phyloP scores from a whole-genome alignment of 2,329 filamentous ascomycete species.

The Colletotrichum siamense region DNA sequence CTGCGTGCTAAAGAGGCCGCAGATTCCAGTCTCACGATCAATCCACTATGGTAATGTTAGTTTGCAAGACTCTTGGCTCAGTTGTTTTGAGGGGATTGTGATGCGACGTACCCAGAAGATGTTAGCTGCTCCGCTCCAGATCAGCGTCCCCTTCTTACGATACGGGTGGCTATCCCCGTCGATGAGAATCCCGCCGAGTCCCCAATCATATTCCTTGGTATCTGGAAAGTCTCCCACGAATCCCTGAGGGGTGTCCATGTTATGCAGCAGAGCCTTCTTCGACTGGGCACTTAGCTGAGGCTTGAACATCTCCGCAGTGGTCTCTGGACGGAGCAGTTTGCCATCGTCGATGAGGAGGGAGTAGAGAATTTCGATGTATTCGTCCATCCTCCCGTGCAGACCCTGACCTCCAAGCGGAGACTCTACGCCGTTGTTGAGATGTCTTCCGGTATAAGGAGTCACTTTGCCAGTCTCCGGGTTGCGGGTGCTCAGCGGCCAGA shows the following conservation, averaged over 20 bases:
- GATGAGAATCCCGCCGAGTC: slow-evolving; percentile 45
- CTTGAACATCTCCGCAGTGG: slow-evolving; percentile 49
- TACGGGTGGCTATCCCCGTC: slow-evolving; percentile 38
- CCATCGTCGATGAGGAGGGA: slow-evolving; percentile 51
- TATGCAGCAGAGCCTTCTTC: slow-evolving; percentile 24
- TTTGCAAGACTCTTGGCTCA: neutral
- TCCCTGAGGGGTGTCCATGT: slow-evolving; percentile 29
- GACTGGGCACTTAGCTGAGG: slow-evolving; percentile 41
- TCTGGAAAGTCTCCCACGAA: slow-evolving; percentile 31
- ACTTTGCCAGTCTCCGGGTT: slow-evolving; percentile 11
- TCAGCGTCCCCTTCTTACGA: slow-evolving; percentile 41
- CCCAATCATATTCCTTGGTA: slow-evolving; percentile 43
- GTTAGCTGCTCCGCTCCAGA: slow-evolving; percentile 52
- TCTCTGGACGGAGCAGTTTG: slow-evolving; percentile 46
- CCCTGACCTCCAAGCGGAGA: slow-evolving; percentile 39
- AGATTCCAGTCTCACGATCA: slow-evolving; percentile 40
- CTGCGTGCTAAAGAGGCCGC: slow-evolving; percentile 45
- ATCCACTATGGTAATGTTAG: slow-evolving; percentile 27
- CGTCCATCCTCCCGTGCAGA: slow-evolving; percentile 35
- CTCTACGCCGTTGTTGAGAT: slow-evolving; percentile 15
- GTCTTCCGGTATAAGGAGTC: neutral
- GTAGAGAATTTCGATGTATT: slow-evolving; percentile 49
- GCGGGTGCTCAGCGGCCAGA: slow-evolving; percentile 20
- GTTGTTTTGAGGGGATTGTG: neutral
- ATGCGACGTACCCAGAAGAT: slow-evolving; percentile 45